Base-by-base conservation (phyloP, 2,329 filamentous ascomycete genomes). In the Rosellinia necatrix region DNA sequence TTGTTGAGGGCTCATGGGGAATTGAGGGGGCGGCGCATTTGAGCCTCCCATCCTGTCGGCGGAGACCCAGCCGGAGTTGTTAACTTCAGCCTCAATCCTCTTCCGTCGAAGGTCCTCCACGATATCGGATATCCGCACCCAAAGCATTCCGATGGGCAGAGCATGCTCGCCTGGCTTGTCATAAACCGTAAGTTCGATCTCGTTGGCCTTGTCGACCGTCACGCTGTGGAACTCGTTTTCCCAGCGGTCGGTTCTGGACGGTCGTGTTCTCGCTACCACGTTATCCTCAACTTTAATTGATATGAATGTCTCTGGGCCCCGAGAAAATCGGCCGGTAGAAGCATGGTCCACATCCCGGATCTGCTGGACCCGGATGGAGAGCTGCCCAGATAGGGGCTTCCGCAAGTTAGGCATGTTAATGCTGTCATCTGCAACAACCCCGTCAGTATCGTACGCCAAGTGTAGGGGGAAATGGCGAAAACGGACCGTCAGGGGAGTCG, bases 161-260 rank as follows among this genome's bases (percentile, higher is more conserved):
- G 92, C 88, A 66, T 96, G 90, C 66, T 97, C 92, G 61, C 88
- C 87, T 2, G 92, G 88, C 76, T 96, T 97, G 73, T 99, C 94
- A 74, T 99, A 99, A 9, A 99, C 92, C 0, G 92, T 97, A 50
- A 99, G 84, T 72, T 99, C 94, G 59, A 99, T 91, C 75, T 99
- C 94, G 74, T 99, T 99, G 49, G 94, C 94, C 78, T 97, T 97
- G 75, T 97, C 93, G 53, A 99, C 94, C 62, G 94, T 91, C 59
- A 99, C 88, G 56, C 87, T 92, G 73, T 97, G 94, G 30, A 87
- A 84, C 75, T 99, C 94, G 65, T 91, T 90, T 37, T 92, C 87
- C 93, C 93, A 99, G 68, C 86, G 86, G 74, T 99, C 94, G 59
- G 82, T 96, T 55, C 92, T 83, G 8, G 92, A 91, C 1, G 89